Evolutionary conservation across 306 rosid species (phyloP), one percentile per base, ranked within the genome.

Genomic region (Betula pendula): DNA sequence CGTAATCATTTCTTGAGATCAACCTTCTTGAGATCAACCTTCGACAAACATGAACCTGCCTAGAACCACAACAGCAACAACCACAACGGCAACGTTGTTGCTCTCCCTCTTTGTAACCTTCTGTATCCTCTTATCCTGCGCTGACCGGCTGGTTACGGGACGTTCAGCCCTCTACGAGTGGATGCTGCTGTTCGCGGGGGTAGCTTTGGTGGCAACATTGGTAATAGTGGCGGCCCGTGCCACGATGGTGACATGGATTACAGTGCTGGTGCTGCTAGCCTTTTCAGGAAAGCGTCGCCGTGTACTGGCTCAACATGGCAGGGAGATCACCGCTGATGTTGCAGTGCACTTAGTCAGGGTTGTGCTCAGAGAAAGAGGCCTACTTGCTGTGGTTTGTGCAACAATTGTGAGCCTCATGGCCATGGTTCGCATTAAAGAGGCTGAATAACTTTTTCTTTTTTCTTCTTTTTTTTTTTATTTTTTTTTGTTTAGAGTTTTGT

Each of bases 171-270:
- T 49, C 13, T 25, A 51, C 72, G 6, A 31, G 56, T 15, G 52
- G 47, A 10, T 68, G 59, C 35, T 73, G 19, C 75, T 79, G 13
- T 56, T 79, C 31, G 29, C 51, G 29, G 80, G 81, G 19, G 40
- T 78, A 29, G 1, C 56, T 7, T 3, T 81, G 58, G 17, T 19
- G 2, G 13, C 78, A 3, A 67, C 52, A 24, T 29, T 74, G 60
- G 74, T 74, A 50, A 66, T 87, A 7, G 42, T 78, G 58, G 85
- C 81, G 2, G 84, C 84, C 43, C 73, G 96, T 7, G 92, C 86
- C 78, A 80, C 89, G 66, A 78, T 88, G 87, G 48, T 88, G 55
- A 42, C 84, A n/a, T 90, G 91, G 89, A 78, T 88, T 83, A 92
- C 92, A 2, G 82, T 92, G 15, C 58, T 92, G 78, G 97, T 90